Conservation (phyloP, 768 basidiomycete genomes). For the Mycena olivaceomarginata region DNA sequence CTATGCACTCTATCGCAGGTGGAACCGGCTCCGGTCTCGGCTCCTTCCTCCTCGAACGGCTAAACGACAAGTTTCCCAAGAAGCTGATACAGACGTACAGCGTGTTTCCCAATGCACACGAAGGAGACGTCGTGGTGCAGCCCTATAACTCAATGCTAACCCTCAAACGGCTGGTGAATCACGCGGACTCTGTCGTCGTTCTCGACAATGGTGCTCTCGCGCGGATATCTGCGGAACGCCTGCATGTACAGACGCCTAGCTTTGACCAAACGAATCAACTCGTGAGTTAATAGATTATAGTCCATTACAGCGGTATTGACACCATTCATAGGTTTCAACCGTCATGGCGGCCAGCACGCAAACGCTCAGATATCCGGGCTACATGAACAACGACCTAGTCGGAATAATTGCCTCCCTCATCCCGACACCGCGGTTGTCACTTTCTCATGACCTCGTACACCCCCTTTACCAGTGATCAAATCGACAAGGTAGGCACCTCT, state of each 20-base stretch:
- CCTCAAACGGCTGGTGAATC: slow-evolving; percentile 94
- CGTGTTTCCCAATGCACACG: slow-evolving; percentile 96
- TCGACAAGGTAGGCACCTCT: slow-evolving; percentile 86
- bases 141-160: slow-evolving; percentile 98
- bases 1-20: slow-evolving; percentile 98
- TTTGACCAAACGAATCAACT: slow-evolving; percentile 96
- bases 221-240: slow-evolving; percentile 93
- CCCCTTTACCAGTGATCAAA: slow-evolving; percentile 97
- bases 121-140: slow-evolving; percentile 98
- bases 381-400: slow-evolving; percentile 99
- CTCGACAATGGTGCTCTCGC: slow-evolving; percentile 96
- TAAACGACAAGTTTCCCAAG: slow-evolving; percentile 99
- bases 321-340: slow-evolving; percentile 84
- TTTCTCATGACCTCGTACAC: slow-evolving; percentile 99
- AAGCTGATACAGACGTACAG: slow-evolving; percentile 99
- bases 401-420: slow-evolving; percentile 98
- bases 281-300: slow-evolving; percentile 61
- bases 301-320: slow-evolving; percentile 1
- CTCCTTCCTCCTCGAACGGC: slow-evolving; percentile 96
- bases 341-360: slow-evolving; percentile 99
- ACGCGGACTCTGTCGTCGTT: slow-evolving; percentile 98
- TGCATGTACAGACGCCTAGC: slow-evolving; percentile 91
- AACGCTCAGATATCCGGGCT: slow-evolving; percentile 96
- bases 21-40: slow-evolving; percentile 99
- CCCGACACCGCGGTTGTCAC: slow-evolving; percentile 97